Evolutionary conservation across 2,329 filamentous ascomycete genomes (phyloP).

Genomic region (Ramichloridium luteum): DNA sequence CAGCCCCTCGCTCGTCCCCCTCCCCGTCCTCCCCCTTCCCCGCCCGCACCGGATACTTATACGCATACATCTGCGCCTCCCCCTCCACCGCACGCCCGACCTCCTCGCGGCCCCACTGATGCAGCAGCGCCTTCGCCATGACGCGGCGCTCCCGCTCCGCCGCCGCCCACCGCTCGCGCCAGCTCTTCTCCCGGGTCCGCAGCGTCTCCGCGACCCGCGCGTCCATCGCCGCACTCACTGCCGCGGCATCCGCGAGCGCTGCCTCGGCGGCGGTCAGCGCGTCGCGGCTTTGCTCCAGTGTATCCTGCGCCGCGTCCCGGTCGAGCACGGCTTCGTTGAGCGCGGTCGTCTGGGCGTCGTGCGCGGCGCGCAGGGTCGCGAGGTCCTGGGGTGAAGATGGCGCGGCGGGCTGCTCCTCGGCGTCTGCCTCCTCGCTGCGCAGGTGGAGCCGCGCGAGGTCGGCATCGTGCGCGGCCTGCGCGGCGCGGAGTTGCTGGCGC

Average conservation of each 20-base stretch:
- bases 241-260: constrained; percentile 10
- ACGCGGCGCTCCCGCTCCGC: constrained; percentile 21
- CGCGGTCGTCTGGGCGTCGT: constrained; percentile 14
- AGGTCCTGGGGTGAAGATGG: constrained; percentile 10
- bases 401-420: neutral
- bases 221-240: constrained; percentile 16
- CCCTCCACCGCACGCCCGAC: constrained; percentile 16
- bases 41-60: constrained; percentile 19
- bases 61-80: constrained; percentile 24
- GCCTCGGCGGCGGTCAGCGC: constrained; percentile 3
- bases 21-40: no score
- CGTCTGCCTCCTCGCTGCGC: constrained; percentile 7
- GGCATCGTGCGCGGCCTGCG: constrained; percentile 13
- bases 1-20: no score
- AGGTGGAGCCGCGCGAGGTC: constrained; percentile 13
- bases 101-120: constrained; percentile 63
- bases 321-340: constrained; percentile 19
- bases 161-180: constrained; percentile 14
- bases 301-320: constrained; percentile 10
- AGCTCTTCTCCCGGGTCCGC: constrained; percentile 15
- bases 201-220: constrained; percentile 13
- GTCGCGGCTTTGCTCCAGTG: constrained; percentile 3
- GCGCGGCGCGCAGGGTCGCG: constrained; percentile 10
- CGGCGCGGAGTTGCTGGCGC: constrained; percentile 14
- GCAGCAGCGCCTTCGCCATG: constrained; percentile 47